Base-by-base conservation (phyloP, 257 asterid species). In the Handroanthus guayacan region DNA sequence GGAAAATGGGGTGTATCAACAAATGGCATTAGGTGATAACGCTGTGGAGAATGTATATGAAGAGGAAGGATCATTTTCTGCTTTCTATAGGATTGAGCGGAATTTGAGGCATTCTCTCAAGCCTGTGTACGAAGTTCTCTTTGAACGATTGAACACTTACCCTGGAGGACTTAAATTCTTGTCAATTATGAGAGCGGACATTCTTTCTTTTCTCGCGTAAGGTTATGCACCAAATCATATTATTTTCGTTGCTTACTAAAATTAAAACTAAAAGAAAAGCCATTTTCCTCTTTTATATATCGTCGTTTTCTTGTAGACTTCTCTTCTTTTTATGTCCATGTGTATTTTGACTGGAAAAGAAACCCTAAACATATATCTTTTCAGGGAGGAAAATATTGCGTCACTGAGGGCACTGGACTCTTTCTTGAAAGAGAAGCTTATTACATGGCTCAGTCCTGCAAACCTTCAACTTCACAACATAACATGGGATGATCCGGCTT, bases 401-500 rank as follows among this genome's bases (percentile, higher is more conserved):
- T 80, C 97, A 9, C 74, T 94, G 72, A 84, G 97, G 67, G 97
- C 99, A 75, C 83, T 94, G 61, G 97, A 94, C 80, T 89, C 97
- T 41, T 86, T 89, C 86, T 87, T 94, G 85, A 94, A 92, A 82
- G 99, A 94, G 85, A 94, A 92, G 84, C 95, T 94, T 71, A 83
- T 80, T 79, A 89, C 97, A 74, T 92, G 97, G 97, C 97, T 94
- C 69, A 92, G 95, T 85, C 99, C 97, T 67, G 97, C 97, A 68
- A 92, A 86, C 74, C 97, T 94, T 58, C 93, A 92, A 82, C 97
- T 94, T 80, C 92, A 86, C 80, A 82, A 86, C 67, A 83, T 94
- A 78, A 94, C 97, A 25, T 92, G 99, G 99, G 97, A 94, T 73
- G 97, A 89, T 86, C 89, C 97, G 63, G 99, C 99, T 69, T 92